Evolutionary conservation across 78 protist species (phyloP), one percentile per base, ranked within the genome.

Genomic region (Dictyostelium citrinum): DNA sequence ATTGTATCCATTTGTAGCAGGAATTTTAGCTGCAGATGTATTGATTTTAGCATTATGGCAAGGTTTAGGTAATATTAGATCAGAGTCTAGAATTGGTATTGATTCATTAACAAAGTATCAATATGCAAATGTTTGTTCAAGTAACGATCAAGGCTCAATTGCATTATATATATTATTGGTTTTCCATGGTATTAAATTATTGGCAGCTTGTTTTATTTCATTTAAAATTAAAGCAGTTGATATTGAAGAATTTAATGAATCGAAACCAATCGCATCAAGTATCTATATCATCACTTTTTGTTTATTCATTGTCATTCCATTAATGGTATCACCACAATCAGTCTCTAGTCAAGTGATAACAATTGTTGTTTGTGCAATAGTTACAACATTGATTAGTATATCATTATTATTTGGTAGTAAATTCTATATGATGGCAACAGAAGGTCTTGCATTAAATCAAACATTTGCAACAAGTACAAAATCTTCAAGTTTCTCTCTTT

Each of bases 161-260:
- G 49, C 74, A 0, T 33, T 83, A 10, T 83, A 83, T 17, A 72
- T 83, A 8, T 37, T 83, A 22, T 24, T 83, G 9, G 70, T 41
- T 20, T 83, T 55, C 24, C 90, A 83, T 37, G 90, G 90, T 33
- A 31, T 83, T 46, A 83, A 45, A 64, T 72, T 83, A 55, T 35
- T 83, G 8, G 45, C 37, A 0, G 90, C 79, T 7, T 83, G 90
- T 49, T 83, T 83, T 41, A 46, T 83, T 14, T 83, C 90, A 17
- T 83, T 75, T 41, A 83, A 83, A 76, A 83, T 83, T 27, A 74
- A 75, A 29, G 58, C 29, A 1, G 90, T 83, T 20, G 90, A 83
- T 33, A 72, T 83, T 46, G 41, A 41, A 11, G 90, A 83, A 55
- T 83, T 83, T 5, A 83, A 83, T 33, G 90, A 83, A 75, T n/a